phyloP scores from a whole-genome alignment of 352 stramenopile species.

The Peronospora farinosa region DNA sequence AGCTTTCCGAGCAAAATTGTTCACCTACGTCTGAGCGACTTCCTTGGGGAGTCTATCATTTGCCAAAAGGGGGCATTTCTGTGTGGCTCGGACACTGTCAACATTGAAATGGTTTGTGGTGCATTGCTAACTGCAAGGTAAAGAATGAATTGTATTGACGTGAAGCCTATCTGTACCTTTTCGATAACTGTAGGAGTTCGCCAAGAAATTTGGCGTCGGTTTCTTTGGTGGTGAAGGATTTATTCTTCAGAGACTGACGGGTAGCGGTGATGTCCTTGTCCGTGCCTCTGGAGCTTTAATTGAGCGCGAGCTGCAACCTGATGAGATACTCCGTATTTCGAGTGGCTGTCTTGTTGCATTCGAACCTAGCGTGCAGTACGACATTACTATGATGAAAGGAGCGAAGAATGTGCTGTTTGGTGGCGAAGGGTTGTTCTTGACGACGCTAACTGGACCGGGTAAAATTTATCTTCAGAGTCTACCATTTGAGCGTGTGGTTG shows the following conservation, averaged over 20 bases:
- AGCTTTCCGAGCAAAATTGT: constrained; percentile 89
- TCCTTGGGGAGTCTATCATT: constrained; percentile 78
- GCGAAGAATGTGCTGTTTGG: constrained; percentile 93
- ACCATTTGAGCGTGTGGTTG: constrained; percentile 89
- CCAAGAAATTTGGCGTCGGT: constrained; percentile 83
- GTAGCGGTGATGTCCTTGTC: constrained; percentile 87
- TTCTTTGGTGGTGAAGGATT: constrained; percentile 95
- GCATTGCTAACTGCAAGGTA: background rate
- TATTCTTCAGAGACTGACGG: constrained; percentile 89
- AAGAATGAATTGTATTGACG: background rate
- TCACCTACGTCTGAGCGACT: constrained; percentile 82
- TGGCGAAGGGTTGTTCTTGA: constrained; percentile 92
- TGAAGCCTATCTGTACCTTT: background rate
- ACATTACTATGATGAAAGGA: constrained; percentile 88
- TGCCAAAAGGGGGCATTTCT: constrained; percentile 91
- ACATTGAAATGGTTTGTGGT: constrained; percentile 84
- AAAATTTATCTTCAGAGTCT: constrained; percentile 89
- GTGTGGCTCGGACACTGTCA: constrained; percentile 85
- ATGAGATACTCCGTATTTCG: constrained; percentile 88
- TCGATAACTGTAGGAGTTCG: constrained; percentile 64
- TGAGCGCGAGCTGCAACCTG: constrained; percentile 74
- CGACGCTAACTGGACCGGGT: constrained; percentile 87
- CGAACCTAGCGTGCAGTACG: constrained; percentile 78
- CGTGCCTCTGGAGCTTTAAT: constrained; percentile 88
- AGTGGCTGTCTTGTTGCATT: constrained; percentile 90